Evolutionary conservation across 2,329 filamentous ascomycete species (phyloP), one percentile per base, ranked within the genome.

Genomic region (Penicillium concentricum): DNA sequence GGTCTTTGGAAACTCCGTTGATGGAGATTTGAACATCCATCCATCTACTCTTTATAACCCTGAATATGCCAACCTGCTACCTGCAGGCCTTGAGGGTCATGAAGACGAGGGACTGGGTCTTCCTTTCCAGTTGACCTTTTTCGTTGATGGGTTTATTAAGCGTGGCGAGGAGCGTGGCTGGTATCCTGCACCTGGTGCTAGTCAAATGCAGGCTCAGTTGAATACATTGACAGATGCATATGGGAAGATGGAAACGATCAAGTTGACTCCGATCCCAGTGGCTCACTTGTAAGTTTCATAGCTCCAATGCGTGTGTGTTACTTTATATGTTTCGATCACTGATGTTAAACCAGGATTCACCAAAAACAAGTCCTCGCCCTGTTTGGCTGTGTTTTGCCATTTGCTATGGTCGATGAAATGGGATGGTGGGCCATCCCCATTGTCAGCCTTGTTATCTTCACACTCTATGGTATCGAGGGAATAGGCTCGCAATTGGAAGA

Each of bases 401-500:
- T 87, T 65, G 84, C 84, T 1, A 82, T 87, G 72, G 84, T 86
- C 0, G 79, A 82, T 44, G 82, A 86, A 50, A 84, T 87, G 74
- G 79, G 79, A 5, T 87, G 84, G 84, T 87, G 82, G 81, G 77
- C 81, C 0, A 75, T 87, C 2, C 79, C 82, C 2, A 80, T 87
- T 28, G 82, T 85, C 0, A 79, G 79, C 1, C 78, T 87, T 13
- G 80, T 87, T 5, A 80, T 81, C 4, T 87, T 88, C 63, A 87
- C 85, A 0, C 73, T 87, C 2, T 87, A 88, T 58, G 84, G 84
- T 0, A 86, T 86, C 26, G 83, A 86, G 58, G 84, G 83, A 1
- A 87, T 87, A 53, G 85, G 84, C 12, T 80, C 79, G 4, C 84
- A 87, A 69, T 74, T 87, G 1, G 85, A 88, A 67, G 85, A 88